Conservation (phyloP, 768 basidiomycete species). For the Collybia sp. region DNA sequence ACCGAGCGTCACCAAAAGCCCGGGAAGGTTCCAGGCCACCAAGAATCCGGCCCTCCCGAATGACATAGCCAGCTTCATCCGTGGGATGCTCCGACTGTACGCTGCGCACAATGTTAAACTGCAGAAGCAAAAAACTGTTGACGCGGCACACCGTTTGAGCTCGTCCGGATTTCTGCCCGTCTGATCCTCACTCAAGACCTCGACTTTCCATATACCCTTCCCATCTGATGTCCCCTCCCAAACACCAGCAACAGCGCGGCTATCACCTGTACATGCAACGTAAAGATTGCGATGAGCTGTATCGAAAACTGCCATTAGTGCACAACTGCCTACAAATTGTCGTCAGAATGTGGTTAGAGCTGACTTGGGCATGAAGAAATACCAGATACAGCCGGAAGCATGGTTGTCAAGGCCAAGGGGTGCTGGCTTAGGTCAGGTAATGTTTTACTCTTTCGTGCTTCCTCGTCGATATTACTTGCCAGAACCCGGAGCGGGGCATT, state of each 20-base stretch:
- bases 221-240: constrained; percentile 70
- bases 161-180: constrained; percentile 90
- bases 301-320: constrained; percentile 84
- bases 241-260: constrained; percentile 91
- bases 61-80: constrained; percentile 68
- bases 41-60: constrained; percentile 76
- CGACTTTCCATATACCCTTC: constrained; percentile 80
- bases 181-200: constrained; percentile 95
- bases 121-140: too few relatives aligned
- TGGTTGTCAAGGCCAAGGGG: constrained; percentile 63
- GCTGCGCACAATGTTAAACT: constrained; percentile 29
- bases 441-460: constrained; percentile 42
- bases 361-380: constrained; percentile 7
- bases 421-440: constrained; percentile 68
- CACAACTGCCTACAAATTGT: constrained; percentile 70
- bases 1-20: constrained; percentile 86
- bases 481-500: constrained; percentile 74
- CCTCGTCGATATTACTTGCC: constrained; percentile 48
- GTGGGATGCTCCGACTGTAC: constrained; percentile 80
- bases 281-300: constrained; percentile 79
- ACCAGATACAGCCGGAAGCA: constrained; percentile 84
- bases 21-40: constrained; percentile 85
- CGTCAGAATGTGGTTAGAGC: constrained; percentile 9
- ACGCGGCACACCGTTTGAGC: constrained; percentile 56
- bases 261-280: constrained; percentile 90